Base-by-base conservation (phyloP, 2,329 filamentous ascomycete genomes). In the Colletotrichum sp. region DNA sequence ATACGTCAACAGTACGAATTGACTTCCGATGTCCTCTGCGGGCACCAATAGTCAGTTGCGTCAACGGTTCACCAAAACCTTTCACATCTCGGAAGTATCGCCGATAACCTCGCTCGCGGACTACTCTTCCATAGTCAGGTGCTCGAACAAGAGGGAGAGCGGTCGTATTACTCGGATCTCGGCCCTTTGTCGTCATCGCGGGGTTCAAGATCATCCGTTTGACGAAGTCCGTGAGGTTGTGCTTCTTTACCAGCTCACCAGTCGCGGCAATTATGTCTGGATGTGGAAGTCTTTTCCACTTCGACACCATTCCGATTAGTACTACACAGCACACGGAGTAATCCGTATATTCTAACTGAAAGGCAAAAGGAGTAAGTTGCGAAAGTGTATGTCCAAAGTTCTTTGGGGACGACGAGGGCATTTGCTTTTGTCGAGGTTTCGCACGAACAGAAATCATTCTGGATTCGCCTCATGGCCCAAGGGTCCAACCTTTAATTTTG, bases 221-320 rank as follows among this genome's bases (percentile, higher is more conserved):
- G 44, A 52, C 44, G n/a, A 52, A 52, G n/a, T 0, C 10, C 10
- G 44, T 0, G 10, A 4, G n/a, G 10, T 13, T 24, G 44, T 52
- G 10, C 44, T 52, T 52, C n/a, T 21, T 52, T 8, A 52, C 0
- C 44, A 52, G 18, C 39, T 49, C 9, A 49, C 0, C 18, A 6
- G 0, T n/a, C 0, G 18, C 0, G n/a, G n/a, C 6, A 21, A 21
- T 8, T 5, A 13, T 52, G n/a, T 0, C 44, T 49, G n/a, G n/a
- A 21, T 21, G 3, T 52, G 6, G 10, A 52, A 52, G 44, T 52
- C n/a, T 0, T 24, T 52, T 21, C 10, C 44, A 13, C 44, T 13
- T 13, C 44, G 3, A 21, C 44, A 13, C 10, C n/a, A 21, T 52
- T 13, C 44, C 0, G 18, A 49, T n/a, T 0, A n/a, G 39, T 21